Evolutionary conservation across 495 filamentous ascomycete species (phyloP).

Genomic region (Darksidea phi): DNA sequence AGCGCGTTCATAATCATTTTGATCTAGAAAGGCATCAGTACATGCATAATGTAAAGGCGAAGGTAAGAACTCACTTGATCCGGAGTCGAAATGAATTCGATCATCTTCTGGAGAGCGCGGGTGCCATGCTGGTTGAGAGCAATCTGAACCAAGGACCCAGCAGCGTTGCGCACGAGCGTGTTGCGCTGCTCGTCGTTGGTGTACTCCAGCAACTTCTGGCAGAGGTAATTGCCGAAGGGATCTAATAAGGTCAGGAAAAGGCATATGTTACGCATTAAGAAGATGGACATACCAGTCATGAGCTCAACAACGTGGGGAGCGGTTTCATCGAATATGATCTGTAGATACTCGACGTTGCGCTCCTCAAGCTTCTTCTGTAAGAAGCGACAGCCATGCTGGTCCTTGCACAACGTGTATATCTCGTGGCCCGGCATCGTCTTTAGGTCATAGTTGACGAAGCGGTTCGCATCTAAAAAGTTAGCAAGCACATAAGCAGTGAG

Average conservation of each 20-base stretch:
- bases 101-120: constrained; percentile 97
- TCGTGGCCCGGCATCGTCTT: constrained; percentile 69
- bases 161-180: constrained; percentile 82
- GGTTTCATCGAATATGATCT: constrained; percentile 90
- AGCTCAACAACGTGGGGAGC: constrained; percentile 89
- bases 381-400: constrained; percentile 95
- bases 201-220: constrained; percentile 93
- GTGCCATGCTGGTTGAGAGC: constrained; percentile 97
- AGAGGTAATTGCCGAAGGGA: constrained; percentile 97
- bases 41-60: not conserved
- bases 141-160: constrained; percentile 80
- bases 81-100: constrained; percentile 83
- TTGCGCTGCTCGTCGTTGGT: constrained; percentile 93
- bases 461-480: constrained; percentile 49
- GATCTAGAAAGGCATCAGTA: constrained; percentile 52
- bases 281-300: constrained; percentile 70
- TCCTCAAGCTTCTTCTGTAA: constrained; percentile 97
- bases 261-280: not conserved
- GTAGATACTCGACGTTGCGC: constrained; percentile 73
- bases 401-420: constrained; percentile 87
- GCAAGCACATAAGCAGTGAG: constrained; percentile 19
- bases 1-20: constrained; percentile 79
- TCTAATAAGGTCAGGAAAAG: constrained; percentile 50
- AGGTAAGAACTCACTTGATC: constrained; percentile 51
- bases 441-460: constrained; percentile 75